Evolutionary conservation across 2,329 filamentous ascomycete genomes (phyloP).

Genomic region (Cladosporium sp.): DNA sequence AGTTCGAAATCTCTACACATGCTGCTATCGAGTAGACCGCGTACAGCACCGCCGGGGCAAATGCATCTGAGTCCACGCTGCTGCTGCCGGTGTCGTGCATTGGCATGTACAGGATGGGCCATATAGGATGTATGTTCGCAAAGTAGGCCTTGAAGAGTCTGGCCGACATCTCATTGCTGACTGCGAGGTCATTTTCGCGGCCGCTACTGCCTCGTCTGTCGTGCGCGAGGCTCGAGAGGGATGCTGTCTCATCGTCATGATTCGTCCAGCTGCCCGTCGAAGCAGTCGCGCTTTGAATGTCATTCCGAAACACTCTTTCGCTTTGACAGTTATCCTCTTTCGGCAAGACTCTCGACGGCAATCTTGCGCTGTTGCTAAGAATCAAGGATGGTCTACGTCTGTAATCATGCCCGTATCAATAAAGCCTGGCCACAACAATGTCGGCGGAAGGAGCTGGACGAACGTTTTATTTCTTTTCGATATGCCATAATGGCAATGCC

Average conservation of each 20-base stretch:
- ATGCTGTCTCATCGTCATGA: background rate
- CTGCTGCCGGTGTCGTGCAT: slow-evolving; percentile 4
- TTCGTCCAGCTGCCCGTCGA: background rate
- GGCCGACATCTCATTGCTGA: background rate
- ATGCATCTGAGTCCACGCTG: background rate
- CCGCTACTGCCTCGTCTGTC: background rate
- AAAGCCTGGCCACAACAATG: background rate
- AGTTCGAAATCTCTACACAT: background rate
- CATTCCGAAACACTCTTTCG: no score
- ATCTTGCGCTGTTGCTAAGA: background rate
- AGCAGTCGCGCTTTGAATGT: background rate
- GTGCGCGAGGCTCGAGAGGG: background rate
- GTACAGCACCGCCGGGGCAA: slow-evolving; percentile 2
- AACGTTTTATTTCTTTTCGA: slow-evolving; percentile 7
- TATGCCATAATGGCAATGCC: slow-evolving; percentile 5
- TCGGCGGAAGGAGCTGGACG: background rate
- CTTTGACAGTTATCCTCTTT: no score
- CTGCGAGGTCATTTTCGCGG: background rate
- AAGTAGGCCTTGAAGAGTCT: slow-evolving; percentile 4
- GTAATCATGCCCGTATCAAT: background rate
- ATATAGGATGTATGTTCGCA: slow-evolving; percentile 6
- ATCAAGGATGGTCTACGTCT: background rate
- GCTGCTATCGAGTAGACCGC: slow-evolving; percentile 6
- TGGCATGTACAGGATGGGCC: slow-evolving; percentile 5
- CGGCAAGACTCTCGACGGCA: no score